Conservation (phyloP, 148 eudicot genomes). For the Talinum fruticosum region DNA sequence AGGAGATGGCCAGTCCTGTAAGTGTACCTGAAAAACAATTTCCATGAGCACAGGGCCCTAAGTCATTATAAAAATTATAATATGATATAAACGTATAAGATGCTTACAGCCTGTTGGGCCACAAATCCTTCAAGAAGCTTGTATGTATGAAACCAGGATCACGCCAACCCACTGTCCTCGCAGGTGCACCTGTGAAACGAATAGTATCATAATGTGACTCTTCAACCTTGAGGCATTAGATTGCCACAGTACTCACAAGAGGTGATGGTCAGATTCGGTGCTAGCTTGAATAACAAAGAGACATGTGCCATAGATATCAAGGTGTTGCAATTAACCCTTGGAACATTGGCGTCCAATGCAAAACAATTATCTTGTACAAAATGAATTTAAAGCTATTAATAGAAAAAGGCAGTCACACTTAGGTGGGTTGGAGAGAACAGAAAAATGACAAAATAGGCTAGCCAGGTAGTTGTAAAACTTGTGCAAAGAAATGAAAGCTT, state of each 20-base stretch:
- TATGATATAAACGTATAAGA: neutral
- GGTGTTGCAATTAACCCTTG: too few species aligned
- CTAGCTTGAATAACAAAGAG: too few species aligned
- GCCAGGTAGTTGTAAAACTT: too few species aligned
- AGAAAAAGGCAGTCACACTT: too few species aligned
- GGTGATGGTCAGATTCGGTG: neutral
- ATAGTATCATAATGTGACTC: slow-evolving; percentile 4
- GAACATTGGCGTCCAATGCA: too few species aligned
- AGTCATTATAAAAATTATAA: neutral
- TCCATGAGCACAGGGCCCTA: slow-evolving; percentile 6
- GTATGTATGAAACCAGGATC: slow-evolving; percentile 97
- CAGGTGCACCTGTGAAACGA: slow-evolving; percentile 67
- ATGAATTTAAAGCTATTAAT: too few species aligned
- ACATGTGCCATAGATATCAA: too few species aligned
- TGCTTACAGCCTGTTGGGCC: slow-evolving; percentile 67
- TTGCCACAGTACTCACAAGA: neutral
- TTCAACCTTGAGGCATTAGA: neutral
- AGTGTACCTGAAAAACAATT: slow-evolving; percentile 46
- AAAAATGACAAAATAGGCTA: too few species aligned
- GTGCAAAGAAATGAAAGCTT: too few species aligned
- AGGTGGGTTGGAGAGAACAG: too few species aligned
- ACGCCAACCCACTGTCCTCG: slow-evolving; percentile 95
- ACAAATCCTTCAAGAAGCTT: slow-evolving; percentile 78
- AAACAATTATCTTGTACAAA: too few species aligned
- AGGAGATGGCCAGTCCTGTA: slow-evolving; percentile 76